A percentile compares a stretch with the other conserved stretches of the same genome.
These are phyloP conservation scores for Suillus placidus DNA, from an alignment of 768 basidiomycete species.

Conservation along the genomic window DNA sequence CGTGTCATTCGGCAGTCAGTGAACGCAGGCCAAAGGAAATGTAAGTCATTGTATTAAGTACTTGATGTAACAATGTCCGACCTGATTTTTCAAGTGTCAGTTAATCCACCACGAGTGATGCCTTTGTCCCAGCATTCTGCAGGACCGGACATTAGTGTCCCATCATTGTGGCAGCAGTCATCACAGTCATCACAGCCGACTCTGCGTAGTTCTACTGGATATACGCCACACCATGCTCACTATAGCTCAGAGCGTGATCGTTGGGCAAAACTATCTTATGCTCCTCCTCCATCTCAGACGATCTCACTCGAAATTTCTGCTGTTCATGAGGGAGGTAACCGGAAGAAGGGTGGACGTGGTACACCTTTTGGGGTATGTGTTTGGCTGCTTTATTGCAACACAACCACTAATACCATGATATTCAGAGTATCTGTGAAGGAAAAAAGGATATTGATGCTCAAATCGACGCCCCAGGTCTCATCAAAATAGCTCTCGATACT, in stretches of 20 bases:
- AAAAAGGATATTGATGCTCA: not conserved
- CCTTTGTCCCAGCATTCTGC: not conserved
- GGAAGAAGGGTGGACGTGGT: not conserved
- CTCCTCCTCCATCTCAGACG: not conserved
- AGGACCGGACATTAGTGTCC: not conserved
- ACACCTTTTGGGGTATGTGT: not conserved
- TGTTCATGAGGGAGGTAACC: not conserved
- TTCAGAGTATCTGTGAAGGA: not conserved
- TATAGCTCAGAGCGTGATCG: not conserved
- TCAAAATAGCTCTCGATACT: not conserved
- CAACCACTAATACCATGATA: not conserved
- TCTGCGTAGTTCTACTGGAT: not conserved
- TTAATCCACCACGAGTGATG: not conserved
- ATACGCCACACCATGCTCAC: not conserved
- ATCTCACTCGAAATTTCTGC: not conserved
- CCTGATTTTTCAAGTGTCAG: not conserved
- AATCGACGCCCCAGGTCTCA: not conserved
- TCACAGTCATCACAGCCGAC: not conserved
- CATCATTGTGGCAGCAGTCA: not conserved
- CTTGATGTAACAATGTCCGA: not conserved
- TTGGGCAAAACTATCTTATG: not conserved
- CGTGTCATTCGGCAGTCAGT: not conserved
- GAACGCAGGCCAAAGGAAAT: not conserved
- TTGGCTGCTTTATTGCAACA: not conserved
- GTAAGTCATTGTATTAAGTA: not conserved